Evolutionary conservation across 23 red algal species (phyloP).

Genomic region (Gracilaria domingensis): DNA sequence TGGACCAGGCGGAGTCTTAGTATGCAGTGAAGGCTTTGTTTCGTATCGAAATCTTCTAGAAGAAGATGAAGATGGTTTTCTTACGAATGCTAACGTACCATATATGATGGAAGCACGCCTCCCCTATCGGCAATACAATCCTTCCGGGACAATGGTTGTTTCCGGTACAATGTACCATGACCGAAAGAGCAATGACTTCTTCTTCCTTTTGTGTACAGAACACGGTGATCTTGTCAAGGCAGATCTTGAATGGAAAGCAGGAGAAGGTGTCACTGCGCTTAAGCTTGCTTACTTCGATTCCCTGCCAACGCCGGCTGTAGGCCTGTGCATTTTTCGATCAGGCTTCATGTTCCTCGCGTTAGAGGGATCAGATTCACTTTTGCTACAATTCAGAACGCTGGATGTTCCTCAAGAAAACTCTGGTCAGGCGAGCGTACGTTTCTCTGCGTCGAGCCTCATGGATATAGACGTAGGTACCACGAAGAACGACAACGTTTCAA

Average conservation of each 20-base stretch:
- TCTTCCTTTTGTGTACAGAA: slow-evolving; percentile 88
- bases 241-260: slow-evolving; percentile 53
- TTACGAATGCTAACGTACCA: not conserved
- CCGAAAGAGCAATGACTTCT: slow-evolving; percentile 76
- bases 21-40: slow-evolving; percentile 58
- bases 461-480: not conserved
- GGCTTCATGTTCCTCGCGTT: slow-evolving; percentile 84
- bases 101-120: slow-evolving; percentile 17
- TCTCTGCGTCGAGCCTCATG: not conserved
- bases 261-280: slow-evolving; percentile 38
- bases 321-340: slow-evolving; percentile 72
- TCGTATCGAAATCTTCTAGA: slow-evolving; percentile 56
- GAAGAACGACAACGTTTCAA: not conserved
- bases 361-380: slow-evolving; percentile 70
- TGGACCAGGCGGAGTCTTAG: slow-evolving; percentile 88
- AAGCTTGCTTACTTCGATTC: slow-evolving; percentile 78
- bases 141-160: slow-evolving; percentile 57
- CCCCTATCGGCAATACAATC: slow-evolving; percentile 42
- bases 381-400: slow-evolving; percentile 42
- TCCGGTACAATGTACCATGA: slow-evolving; percentile 71
- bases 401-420: slow-evolving; percentile 42
- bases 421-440: not conserved
- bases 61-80: slow-evolving; percentile 37
- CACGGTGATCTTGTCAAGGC: slow-evolving; percentile 84
- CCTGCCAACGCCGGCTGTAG: slow-evolving; percentile 63